Percentiles rank a stretch among this genome's conserved stretches.
Evolutionary conservation across 2,329 filamentous ascomycete species (phyloP).

Genomic region (Myriosclerotinia curreyana): DNA sequence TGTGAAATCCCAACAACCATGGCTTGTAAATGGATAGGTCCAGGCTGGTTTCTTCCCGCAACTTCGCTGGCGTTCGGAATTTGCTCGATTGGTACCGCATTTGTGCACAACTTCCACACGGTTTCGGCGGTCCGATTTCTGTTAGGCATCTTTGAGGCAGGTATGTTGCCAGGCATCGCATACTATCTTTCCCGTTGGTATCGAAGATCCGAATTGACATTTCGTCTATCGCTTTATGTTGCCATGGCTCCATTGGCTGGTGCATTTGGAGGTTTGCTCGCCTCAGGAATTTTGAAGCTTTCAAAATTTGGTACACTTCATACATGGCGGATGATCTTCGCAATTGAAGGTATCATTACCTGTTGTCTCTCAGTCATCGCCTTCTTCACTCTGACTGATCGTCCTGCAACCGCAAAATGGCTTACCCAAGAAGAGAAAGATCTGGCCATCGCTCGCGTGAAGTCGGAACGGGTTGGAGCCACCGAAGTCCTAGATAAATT

Average conservation of each 20-base stretch:
- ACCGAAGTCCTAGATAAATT: slow-evolving; percentile 63
- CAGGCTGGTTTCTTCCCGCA: slow-evolving; percentile 66
- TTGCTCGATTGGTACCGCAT: slow-evolving; percentile 62
- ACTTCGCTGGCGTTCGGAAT: slow-evolving; percentile 62
- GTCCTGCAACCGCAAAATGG: slow-evolving; percentile 66
- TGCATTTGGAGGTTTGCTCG: slow-evolving; percentile 67
- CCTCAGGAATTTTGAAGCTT: slow-evolving; percentile 61
- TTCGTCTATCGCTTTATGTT: slow-evolving; percentile 65
- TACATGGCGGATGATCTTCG: slow-evolving; percentile 69
- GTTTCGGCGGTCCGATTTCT: slow-evolving; percentile 60
- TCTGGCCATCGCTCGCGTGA: slow-evolving; percentile 63
- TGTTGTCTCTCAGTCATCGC: slow-evolving; percentile 53
- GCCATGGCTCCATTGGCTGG: slow-evolving; percentile 69
- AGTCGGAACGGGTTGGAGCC: slow-evolving; percentile 62
- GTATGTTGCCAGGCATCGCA: slow-evolving; percentile 61
- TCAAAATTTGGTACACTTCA: slow-evolving; percentile 49
- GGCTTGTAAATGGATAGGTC: slow-evolving; percentile 67
- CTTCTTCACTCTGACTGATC: slow-evolving; percentile 65
- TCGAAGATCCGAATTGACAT: slow-evolving; percentile 63
- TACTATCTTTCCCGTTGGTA: slow-evolving; percentile 75
- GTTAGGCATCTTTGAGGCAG: slow-evolving; percentile 67
- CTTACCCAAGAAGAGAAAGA: slow-evolving; percentile 63
- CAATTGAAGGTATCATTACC: slow-evolving; percentile 67
- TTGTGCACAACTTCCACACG: slow-evolving; percentile 52
- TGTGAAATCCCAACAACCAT: slow-evolving; percentile 68